Conservation (phyloP, 208 protist genomes). For the Trypanosoma caninum region DNA sequence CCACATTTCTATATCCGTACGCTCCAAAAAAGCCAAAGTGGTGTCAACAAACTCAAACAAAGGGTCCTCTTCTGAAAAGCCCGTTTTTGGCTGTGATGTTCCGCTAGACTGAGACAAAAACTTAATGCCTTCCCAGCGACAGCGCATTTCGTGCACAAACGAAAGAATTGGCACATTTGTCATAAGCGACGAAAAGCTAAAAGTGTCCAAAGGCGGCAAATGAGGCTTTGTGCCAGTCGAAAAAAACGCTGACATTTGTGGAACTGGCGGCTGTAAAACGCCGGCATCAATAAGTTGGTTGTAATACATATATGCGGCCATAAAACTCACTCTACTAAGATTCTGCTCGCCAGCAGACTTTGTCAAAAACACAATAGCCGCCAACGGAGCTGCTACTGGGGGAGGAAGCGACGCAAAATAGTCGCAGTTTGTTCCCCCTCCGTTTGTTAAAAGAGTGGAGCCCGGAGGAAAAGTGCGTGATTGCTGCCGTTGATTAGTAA, state of each 20-base stretch:
- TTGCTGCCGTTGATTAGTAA: conserved; percentile 4
- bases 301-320: conserved; percentile 81
- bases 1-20: conserved; percentile 77
- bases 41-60: conserved; percentile 6
- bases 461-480: not conserved
- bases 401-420: conserved; percentile 48
- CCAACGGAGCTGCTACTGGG: conserved; percentile 66
- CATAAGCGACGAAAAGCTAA: conserved; percentile 82
- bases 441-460: not conserved
- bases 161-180: conserved; percentile 85
- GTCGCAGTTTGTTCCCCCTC: conserved; percentile 8
- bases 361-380: conserved; percentile 79
- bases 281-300: conserved; percentile 72
- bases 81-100: conserved; percentile 11
- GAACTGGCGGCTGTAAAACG: conserved; percentile 34
- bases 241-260: not conserved
- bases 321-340: conserved; percentile 70
- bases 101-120: conserved; percentile 29
- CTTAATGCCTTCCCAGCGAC: conserved; percentile 66
- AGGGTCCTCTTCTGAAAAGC: conserved; percentile 8
- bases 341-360: conserved; percentile 87
- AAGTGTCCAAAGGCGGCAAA: conserved; percentile 79
- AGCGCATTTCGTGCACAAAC: conserved; percentile 85
- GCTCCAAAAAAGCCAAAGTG: not conserved
- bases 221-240: conserved; percentile 2